Conservation (phyloP, 768 basidiomycete species). For the Rhodosporidiobolus sp. region DNA sequence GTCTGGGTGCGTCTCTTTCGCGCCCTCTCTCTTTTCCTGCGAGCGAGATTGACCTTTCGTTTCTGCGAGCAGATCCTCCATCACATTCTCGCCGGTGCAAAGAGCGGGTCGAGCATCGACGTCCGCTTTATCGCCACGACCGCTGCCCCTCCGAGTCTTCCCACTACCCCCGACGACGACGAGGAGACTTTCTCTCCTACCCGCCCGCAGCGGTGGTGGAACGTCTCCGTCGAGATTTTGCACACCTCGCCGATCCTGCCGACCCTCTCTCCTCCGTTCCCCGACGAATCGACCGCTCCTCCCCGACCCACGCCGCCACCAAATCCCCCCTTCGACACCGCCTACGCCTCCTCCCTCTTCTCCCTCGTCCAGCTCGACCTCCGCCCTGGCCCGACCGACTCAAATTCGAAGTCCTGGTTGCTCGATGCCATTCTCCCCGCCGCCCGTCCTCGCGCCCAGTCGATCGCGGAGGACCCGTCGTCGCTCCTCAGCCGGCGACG, state of each 20-base stretch:
- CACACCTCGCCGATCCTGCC: background rate
- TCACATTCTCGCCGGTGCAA: conserved; percentile 31
- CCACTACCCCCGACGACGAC: background rate
- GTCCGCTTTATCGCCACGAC: conserved; percentile 34
- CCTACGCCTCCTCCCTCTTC: conserved; percentile 23
- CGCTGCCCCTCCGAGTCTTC: background rate
- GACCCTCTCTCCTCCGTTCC: conserved; percentile 3
- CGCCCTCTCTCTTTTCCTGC: no score
- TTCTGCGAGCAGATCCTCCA: conserved; percentile 14
- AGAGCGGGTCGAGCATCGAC: conserved; percentile 29
- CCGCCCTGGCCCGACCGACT: background rate
- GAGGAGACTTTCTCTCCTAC: background rate
- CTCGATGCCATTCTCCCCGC: conserved; percentile 31
- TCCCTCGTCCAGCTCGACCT: conserved; percentile 18
- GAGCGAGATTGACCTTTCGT: background rate
- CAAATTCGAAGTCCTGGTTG: conserved; percentile 18
- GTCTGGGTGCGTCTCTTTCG: conserved; percentile 38
- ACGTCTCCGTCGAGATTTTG: conserved; percentile 33
- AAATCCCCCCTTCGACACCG: conserved; percentile 13
- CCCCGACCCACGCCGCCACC: background rate
- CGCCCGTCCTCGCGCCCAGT: conserved; percentile 21
- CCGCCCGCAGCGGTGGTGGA: conserved; percentile 29
- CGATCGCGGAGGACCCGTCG: conserved; percentile 26
- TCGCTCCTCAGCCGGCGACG: conserved; percentile 29
- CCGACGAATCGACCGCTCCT: background rate